phyloP scores from a whole-genome alignment of 257 asterid genomes.

The Nicotiana obtusifolia region DNA sequence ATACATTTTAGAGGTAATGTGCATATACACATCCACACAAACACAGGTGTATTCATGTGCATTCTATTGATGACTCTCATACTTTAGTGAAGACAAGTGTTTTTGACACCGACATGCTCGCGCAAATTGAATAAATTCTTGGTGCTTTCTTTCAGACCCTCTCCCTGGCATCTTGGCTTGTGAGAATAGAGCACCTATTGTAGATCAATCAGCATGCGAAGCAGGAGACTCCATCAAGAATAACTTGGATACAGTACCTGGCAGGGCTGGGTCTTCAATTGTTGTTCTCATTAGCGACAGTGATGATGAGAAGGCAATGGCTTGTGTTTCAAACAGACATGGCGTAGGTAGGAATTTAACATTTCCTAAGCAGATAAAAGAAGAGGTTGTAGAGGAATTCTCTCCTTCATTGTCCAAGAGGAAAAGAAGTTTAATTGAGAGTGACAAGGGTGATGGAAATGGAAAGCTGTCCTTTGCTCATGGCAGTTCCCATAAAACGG shows the following conservation, averaged over 20 bases:
- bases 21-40: not conserved
- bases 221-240: not conserved
- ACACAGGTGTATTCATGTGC: not conserved
- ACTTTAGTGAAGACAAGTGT: not conserved
- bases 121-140: not conserved
- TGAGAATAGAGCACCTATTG: not conserved
- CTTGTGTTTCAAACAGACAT: not conserved
- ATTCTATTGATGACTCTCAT: not conserved
- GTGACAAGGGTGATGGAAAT: conserved; percentile 1
- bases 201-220: not conserved
- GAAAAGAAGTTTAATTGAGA: conserved; percentile 10
- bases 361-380: not conserved
- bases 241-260: not conserved
- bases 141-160: not conserved
- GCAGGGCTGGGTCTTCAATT: not conserved
- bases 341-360: not conserved
- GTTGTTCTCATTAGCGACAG: conserved; percentile 5
- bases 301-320: conserved; percentile 9
- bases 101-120: not conserved
- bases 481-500: not conserved
- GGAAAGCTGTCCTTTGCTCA: not conserved
- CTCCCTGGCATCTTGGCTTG: not conserved
- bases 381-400: not conserved
- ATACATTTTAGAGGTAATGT: not conserved
- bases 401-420: not conserved